Evolutionary conservation across 306 rosid species (phyloP).

Genomic region (Morella rubra): DNA sequence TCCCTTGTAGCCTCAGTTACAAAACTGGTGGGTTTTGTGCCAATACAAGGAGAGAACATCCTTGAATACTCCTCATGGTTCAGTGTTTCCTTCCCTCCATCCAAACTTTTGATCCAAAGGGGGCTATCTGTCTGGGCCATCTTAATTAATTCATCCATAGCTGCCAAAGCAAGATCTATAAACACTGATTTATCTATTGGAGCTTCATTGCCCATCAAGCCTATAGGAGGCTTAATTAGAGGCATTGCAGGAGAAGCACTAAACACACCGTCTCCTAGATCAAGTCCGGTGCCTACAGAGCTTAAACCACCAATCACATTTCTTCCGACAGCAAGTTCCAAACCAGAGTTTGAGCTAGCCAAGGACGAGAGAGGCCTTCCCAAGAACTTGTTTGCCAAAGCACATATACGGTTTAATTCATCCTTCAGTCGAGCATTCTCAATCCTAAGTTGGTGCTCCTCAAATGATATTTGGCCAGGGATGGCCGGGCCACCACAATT

Average conservation of each 20-base stretch:
- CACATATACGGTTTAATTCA: constrained; percentile 57
- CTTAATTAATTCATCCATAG: constrained; percentile 82
- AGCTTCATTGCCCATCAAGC: constrained; percentile 41
- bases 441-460: constrained; percentile 75
- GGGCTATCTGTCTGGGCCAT: constrained; percentile 57
- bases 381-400: constrained; percentile 59
- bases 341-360: constrained; percentile 39
- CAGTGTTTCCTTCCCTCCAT: constrained; percentile 53
- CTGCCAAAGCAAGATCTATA: constrained; percentile 52
- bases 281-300: constrained; percentile 46
- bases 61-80: constrained; percentile 65
- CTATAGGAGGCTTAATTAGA: constrained; percentile 32
- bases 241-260: constrained; percentile 36
- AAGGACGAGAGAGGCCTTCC: constrained; percentile 61
- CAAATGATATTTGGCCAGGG: constrained; percentile 70
- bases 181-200: constrained; percentile 49
- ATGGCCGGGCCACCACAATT: constrained; percentile 83
- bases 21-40: constrained; percentile 43
- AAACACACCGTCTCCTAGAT: constrained; percentile 52
- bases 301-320: constrained; percentile 51
- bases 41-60: constrained; percentile 42
- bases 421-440: constrained; percentile 80
- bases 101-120: constrained; percentile 65
- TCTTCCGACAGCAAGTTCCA: constrained; percentile 70
- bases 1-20: constrained; percentile 67